A percentile compares a stretch with the other conserved stretches of the same genome.
Evolutionary conservation across 345 rosid species (phyloP).

Genomic region (Moricandia moricandioides): DNA sequence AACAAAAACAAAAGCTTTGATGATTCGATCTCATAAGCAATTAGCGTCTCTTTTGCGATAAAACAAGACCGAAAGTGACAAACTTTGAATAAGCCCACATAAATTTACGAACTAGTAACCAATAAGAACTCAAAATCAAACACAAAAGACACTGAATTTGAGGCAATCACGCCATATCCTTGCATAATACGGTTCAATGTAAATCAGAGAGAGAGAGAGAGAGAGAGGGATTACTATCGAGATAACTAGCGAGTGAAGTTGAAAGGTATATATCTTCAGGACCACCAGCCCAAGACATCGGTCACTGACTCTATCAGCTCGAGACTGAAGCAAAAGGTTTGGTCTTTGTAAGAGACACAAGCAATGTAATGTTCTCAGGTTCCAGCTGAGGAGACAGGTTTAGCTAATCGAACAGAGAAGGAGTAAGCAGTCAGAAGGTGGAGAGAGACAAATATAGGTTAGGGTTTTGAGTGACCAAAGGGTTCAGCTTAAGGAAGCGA

Average conservation of each 20-base stretch:
- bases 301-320: conserved; percentile 24
- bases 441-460: conserved; percentile 14
- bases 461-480: conserved; percentile 3
- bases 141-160: neutral
- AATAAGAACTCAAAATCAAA: conserved; percentile 4
- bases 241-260: conserved; percentile 84
- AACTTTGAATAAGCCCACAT: neutral
- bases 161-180: neutral
- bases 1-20: neutral
- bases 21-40: neutral
- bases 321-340: conserved; percentile 36
- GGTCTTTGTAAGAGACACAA: conserved; percentile 37
- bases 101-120: neutral
- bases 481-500: conserved; percentile 4
- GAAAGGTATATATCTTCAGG: conserved; percentile 84
- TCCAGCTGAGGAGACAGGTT: conserved; percentile 40
- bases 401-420: conserved; percentile 28
- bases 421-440: neutral
- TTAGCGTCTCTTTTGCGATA: neutral
- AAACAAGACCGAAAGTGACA: neutral
- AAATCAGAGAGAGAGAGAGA: conserved; percentile 3
- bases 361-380: conserved; percentile 38
- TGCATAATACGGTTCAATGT: neutral
- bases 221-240: conserved; percentile 59
- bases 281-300: conserved; percentile 77